Percentiles rank a stretch among this genome's conserved stretches.
Evolutionary conservation across 495 filamentous ascomycete genomes (phyloP).

Genomic region (Penicillium bovifimosum): DNA sequence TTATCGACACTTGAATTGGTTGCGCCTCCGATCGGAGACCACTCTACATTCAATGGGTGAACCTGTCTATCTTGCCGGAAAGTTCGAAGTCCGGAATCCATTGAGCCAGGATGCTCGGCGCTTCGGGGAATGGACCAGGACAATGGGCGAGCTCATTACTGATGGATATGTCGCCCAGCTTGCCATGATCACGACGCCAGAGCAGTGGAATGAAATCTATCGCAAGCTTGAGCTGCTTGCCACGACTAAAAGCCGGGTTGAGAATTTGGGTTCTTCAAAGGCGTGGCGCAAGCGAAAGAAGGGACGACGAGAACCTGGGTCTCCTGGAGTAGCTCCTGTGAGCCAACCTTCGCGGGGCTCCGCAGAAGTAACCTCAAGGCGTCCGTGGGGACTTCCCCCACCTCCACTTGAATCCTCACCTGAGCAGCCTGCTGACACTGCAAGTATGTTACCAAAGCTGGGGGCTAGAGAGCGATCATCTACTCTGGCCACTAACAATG

Average conservation of each 20-base stretch:
- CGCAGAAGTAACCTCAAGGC: neutral
- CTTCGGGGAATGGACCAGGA: constrained; percentile 14
- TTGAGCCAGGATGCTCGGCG: constrained; percentile 17
- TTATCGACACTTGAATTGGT: constrained; percentile 22
- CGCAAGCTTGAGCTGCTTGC: neutral
- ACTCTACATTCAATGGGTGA: constrained; percentile 11
- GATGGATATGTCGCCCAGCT: neutral
- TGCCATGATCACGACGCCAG: neutral
- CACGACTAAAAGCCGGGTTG: neutral
- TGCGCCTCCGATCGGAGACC: constrained; percentile 19
- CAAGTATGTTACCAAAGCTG: neutral
- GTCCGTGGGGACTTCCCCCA: too few relatives aligned
- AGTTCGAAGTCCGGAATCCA: constrained; percentile 15
- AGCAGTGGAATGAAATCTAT: neutral
- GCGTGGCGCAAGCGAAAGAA: neutral
- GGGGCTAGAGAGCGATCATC: too few relatives aligned
- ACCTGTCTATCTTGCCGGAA: constrained; percentile 14
- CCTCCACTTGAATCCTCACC: neutral
- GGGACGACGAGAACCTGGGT: neutral
- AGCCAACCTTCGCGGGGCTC: neutral
- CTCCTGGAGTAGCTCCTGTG: neutral
- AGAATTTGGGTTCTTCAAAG: neutral
- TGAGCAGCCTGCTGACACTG: too few relatives aligned
- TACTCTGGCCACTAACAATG: neutral
- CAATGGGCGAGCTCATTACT: neutral